Percentiles rank a stretch among this genome's conserved stretches.
Evolutionary conservation across 495 filamentous ascomycete species (phyloP).

Genomic region (Elaphomyces granulatus): DNA sequence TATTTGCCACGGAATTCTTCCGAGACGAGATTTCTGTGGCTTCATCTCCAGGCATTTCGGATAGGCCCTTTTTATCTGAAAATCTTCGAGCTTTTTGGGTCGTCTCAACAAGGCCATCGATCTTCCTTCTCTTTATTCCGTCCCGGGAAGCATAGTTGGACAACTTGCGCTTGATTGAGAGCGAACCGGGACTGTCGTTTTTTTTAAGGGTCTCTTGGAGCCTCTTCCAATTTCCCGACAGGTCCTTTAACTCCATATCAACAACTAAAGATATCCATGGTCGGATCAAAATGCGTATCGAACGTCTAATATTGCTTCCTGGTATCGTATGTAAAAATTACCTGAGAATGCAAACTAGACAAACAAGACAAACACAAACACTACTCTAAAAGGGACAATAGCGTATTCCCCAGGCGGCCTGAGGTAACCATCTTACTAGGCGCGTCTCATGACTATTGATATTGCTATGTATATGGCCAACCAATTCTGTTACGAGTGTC

Average conservation of each 20-base stretch:
- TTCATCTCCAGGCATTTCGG: conserved; percentile 2
- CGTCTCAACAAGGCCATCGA: conserved; percentile 1
- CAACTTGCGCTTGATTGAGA: conserved; percentile 24
- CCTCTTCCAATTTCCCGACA: conserved; percentile 60
- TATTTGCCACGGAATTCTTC: conserved; percentile 16
- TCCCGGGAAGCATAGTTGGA: conserved; percentile 22
- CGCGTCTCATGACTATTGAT: too few species aligned
- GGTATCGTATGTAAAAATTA: too few species aligned
- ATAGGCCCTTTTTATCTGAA: conserved; percentile 5
- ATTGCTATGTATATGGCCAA: too few species aligned
- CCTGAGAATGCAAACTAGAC: conserved; percentile 6
- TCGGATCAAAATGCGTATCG: too few species aligned
- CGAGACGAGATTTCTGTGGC: too few species aligned
- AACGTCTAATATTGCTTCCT: background rate
- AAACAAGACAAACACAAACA: too few species aligned
- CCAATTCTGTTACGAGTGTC: too few species aligned
- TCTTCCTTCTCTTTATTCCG: conserved; percentile 25
- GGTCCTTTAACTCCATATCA: conserved; percentile 29
- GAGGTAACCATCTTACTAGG: too few species aligned
- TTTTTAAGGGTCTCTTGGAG: conserved; percentile 50
- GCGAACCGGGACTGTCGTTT: too few species aligned
- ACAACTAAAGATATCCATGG: too few species aligned
- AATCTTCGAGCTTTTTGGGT: conserved; percentile 2
- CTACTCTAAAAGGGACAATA: too few species aligned
- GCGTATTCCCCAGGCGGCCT: too few species aligned